Evolutionary conservation across 225 moss, liverwort and hornwort species (phyloP).

Genomic region (Anthoceros angustus): DNA sequence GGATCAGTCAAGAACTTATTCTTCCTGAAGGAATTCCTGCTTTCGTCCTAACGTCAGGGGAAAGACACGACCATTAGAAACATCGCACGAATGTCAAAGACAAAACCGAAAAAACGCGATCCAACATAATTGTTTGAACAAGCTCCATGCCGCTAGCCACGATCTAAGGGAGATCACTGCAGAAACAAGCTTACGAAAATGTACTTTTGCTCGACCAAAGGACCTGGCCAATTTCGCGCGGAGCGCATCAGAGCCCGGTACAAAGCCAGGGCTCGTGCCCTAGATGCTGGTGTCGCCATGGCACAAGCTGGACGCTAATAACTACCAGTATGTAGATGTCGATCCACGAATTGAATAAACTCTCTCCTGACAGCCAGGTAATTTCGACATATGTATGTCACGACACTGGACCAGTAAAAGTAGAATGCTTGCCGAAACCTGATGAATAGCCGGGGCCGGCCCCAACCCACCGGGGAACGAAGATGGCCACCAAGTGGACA

Average conservation of each 20-base stretch:
- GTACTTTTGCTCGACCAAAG: constrained; percentile 34
- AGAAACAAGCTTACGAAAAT: constrained; percentile 26
- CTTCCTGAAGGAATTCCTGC: constrained; percentile 36
- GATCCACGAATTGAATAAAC: too few relatives aligned
- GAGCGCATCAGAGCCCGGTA: constrained; percentile 45
- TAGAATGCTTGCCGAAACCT: too few relatives aligned
- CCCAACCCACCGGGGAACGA: too few relatives aligned
- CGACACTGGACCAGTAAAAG: too few relatives aligned
- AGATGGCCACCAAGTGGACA: too few relatives aligned
- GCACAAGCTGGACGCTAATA: too few relatives aligned
- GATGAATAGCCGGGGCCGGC: too few relatives aligned
- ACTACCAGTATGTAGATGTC: too few relatives aligned
- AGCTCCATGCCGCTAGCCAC: background rate
- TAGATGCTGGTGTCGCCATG: constrained; percentile 36
- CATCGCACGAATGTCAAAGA: background rate
- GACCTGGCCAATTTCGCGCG: constrained; percentile 47
- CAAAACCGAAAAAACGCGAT: too few relatives aligned
- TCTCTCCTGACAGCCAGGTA: too few relatives aligned
- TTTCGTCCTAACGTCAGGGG: constrained; percentile 79
- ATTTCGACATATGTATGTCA: too few relatives aligned
- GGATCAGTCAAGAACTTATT: constrained; percentile 32
- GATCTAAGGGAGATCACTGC: background rate
- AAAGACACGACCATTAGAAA: background rate
- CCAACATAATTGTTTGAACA: background rate
- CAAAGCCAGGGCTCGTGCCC: constrained; percentile 35